Conservation (phyloP, 1,284 basidiomycete genomes). For the Malassezia obtusa region DNA sequence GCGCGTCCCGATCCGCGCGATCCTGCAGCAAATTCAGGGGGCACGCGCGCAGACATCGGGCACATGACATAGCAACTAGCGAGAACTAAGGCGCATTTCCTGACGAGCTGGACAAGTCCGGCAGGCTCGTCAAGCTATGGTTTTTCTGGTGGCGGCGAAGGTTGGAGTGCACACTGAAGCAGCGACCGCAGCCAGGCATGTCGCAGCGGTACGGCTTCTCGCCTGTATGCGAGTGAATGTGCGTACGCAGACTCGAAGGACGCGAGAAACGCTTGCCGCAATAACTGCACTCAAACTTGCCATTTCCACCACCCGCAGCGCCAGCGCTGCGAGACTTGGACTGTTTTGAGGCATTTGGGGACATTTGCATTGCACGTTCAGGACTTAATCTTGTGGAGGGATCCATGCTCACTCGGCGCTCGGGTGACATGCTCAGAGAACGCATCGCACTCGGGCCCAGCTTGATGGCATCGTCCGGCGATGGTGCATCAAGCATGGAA, state of each 20-base stretch:
- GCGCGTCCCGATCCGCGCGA: too few relatives aligned
- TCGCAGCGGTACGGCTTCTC: slow-evolving; percentile 45
- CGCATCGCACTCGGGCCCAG: neutral
- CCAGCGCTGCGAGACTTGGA: slow-evolving; percentile 19
- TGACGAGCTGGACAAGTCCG: neutral
- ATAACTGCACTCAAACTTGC: slow-evolving; percentile 41
- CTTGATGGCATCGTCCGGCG: neutral
- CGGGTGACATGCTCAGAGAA: neutral
- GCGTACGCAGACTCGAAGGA: slow-evolving; percentile 42
- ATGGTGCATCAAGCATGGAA: neutral
- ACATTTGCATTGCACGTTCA: slow-evolving; percentile 21
- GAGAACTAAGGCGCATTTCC: neutral
- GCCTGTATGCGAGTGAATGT: slow-evolving; percentile 43
- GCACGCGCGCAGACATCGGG: too few relatives aligned
- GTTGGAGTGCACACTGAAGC: slow-evolving; percentile 45
- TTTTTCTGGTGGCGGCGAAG: slow-evolving; percentile 42
- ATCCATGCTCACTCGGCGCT: too few relatives aligned
- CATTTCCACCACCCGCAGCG: neutral
- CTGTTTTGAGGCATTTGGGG: slow-evolving; percentile 22
- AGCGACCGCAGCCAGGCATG: slow-evolving; percentile 36
- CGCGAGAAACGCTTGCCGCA: slow-evolving; percentile 43
- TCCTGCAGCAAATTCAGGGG: too few relatives aligned
- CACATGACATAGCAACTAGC: neutral
- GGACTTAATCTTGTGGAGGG: neutral
- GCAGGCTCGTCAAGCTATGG: slow-evolving; percentile 15